Base-by-base conservation (phyloP, 768 basidiomycete genomes). In the Pleurotus pulmonarius region DNA sequence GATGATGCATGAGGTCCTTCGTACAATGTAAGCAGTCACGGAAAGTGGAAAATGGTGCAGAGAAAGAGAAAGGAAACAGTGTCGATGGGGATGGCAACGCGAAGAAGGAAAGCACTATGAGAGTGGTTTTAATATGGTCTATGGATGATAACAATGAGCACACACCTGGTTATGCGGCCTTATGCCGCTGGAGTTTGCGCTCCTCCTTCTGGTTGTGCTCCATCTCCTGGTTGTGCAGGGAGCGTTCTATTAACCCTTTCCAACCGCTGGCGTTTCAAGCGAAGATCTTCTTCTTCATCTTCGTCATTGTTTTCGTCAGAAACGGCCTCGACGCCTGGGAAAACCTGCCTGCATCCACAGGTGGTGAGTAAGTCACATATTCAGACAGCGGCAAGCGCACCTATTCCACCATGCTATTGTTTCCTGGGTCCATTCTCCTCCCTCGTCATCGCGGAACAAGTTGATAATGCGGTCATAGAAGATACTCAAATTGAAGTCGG, bases 381-480 rank as follows among this genome's bases (percentile, higher is more conserved):
- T 26, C 26, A 26, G n/a, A 25, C 22, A 18, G 4, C 24, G 3
- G 46, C 12, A 13, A 18, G 22, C 46, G 24, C 12, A 53, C 57
- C 15, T n/a, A 34, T 53, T 53, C 57, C 57, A 58, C 57, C 57
- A 58, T 20, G 25, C 20, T 11, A 58, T 3, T 9, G 57, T 58
- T 25, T 54, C 24, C n/a, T n/a, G 16, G 16, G 44, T 22, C 57
- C 49, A 58, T 12, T 22, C 38, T 13, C 49, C 39, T 16, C 9
- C 49, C 0, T 51, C 52, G n/a, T 56, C 46, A 20, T 59, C 55
- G 18, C 61, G 57, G 26, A 68, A 68, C 46, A 56, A 58, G 24
- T 65, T 61, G 25, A 67, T 56, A 29, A 69, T 60, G 37, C 59
- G 57, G 57, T 64, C 55, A 52, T 64, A 61, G 25, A 63, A 56